These are phyloP conservation scores for Nannochloropsis gaditana DNA, from an alignment of 108 stramenopile species.

Conservation along the genomic window DNA sequence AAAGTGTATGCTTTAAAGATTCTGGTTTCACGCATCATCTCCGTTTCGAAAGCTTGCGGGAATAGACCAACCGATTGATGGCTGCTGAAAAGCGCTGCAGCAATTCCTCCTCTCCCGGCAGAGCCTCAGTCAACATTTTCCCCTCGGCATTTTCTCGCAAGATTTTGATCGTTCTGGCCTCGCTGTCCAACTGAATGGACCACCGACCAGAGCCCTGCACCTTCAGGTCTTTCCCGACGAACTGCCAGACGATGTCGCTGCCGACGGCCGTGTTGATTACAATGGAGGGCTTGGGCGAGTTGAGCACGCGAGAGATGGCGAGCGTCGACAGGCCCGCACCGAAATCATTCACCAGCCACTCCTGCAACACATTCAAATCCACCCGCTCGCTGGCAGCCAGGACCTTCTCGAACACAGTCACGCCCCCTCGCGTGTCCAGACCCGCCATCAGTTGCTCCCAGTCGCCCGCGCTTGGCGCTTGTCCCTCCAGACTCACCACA, in stretches of 20 bases:
- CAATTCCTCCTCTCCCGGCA: slow-evolving; percentile 13
- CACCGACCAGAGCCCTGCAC: neutral
- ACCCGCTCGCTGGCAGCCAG: slow-evolving; percentile 10
- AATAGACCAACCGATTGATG: neutral
- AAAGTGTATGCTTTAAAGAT: too few relatives aligned
- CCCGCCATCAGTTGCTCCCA: slow-evolving; percentile 11
- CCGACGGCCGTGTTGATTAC: neutral
- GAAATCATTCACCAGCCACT: neutral
- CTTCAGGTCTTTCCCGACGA: slow-evolving; percentile 17
- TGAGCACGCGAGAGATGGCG: neutral
- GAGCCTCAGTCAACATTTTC: neutral
- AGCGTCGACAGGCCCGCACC: neutral
- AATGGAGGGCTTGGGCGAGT: neutral
- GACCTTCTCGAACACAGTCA: neutral
- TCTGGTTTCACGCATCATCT: neutral
- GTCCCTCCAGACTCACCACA: slow-evolving; percentile 19
- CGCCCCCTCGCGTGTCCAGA: neutral
- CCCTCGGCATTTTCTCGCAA: neutral
- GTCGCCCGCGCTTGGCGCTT: neutral
- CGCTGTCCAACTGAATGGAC: neutral
- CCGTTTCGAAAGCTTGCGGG: neutral
- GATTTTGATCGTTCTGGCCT: neutral
- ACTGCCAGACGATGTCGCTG: slow-evolving; percentile 1
- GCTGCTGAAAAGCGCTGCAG: slow-evolving; percentile 9
- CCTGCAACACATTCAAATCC: neutral